Conservation (phyloP, 495 filamentous ascomycete species). For the Annulohypoxylon stygium region DNA sequence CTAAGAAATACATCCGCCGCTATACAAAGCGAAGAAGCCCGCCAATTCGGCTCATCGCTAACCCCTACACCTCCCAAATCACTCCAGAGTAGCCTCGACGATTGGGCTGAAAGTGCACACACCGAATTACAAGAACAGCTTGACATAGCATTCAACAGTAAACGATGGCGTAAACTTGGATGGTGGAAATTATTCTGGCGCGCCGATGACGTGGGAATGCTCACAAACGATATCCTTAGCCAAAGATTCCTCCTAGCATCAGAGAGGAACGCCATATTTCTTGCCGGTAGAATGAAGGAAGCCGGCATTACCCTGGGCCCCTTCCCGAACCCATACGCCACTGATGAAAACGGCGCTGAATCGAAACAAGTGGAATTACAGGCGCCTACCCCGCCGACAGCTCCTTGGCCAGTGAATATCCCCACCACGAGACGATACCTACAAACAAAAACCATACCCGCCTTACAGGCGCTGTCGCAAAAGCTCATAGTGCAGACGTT, state of each 20-base stretch:
- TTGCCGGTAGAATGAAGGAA: conserved; percentile 83
- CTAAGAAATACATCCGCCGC: conserved; percentile 68
- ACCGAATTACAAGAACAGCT: conserved; percentile 84
- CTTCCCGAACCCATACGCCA: conserved; percentile 39
- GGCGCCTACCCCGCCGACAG: conserved; percentile 29
- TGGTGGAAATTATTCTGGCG: conserved; percentile 99
- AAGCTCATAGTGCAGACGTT: conserved; percentile 80
- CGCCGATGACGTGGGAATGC: conserved; percentile 88
- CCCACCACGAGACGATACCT: conserved; percentile 71
- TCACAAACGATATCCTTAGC: conserved; percentile 80
- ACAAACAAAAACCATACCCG: conserved; percentile 73
- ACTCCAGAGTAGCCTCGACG: conserved; percentile 69
- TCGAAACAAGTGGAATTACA: conserved; percentile 5
- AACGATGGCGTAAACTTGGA: conserved; percentile 77
- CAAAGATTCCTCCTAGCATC: conserved; percentile 78
- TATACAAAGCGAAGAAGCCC: conserved; percentile 64
- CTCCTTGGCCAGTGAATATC: conserved; percentile 64
- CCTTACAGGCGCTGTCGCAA: conserved; percentile 84
- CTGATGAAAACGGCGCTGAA: conserved; percentile 11
- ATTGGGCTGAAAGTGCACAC: conserved; percentile 85
- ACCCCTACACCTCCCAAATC: conserved; percentile 56
- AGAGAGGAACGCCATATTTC: conserved; percentile 80
- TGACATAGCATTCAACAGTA: conserved; percentile 76
- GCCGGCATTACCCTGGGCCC: conserved; percentile 63
- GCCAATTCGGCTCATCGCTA: conserved; percentile 49